These are phyloP conservation scores for Russula compacta DNA, from an alignment of 768 basidiomycete genomes.

Conservation along the genomic window DNA sequence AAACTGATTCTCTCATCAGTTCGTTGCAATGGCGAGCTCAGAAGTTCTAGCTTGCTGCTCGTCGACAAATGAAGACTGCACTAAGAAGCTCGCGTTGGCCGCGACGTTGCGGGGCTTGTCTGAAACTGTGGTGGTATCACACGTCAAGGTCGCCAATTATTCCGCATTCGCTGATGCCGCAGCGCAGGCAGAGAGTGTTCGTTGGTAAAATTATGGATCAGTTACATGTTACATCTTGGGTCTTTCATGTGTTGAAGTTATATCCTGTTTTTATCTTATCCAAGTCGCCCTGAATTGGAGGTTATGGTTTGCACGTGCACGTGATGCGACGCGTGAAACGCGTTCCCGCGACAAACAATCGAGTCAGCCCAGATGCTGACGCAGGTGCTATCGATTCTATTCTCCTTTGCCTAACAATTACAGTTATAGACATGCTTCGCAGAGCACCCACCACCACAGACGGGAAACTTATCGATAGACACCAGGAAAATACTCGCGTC, in stretches of 20 bases:
- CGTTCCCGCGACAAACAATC: not conserved
- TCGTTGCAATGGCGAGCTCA: slow-evolving; percentile 15
- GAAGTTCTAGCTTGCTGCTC: slow-evolving; percentile 18
- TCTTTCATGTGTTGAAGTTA: not conserved
- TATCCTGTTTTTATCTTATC: not conserved
- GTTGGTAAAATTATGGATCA: slow-evolving; percentile 27
- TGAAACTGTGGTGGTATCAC: slow-evolving; percentile 18
- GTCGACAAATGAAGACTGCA: slow-evolving; percentile 11
- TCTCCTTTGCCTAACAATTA: not conserved
- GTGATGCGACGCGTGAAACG: slow-evolving; percentile 2
- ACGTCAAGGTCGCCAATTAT: slow-evolving; percentile 15
- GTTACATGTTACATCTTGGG: not conserved
- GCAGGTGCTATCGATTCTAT: no score
- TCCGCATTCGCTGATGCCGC: slow-evolving; percentile 18
- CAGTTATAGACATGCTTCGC: slow-evolving; percentile 45
- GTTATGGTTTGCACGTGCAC: slow-evolving; percentile 1
- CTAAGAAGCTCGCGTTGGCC: slow-evolving; percentile 13
- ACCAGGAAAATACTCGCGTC: slow-evolving; percentile 62
- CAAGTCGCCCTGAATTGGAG: not conserved
- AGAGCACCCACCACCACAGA: slow-evolving; percentile 62
- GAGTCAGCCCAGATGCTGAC: not conserved
- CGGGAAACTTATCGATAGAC: slow-evolving; percentile 56
- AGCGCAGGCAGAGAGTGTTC: slow-evolving; percentile 32
- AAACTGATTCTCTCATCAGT: slow-evolving; percentile 2
- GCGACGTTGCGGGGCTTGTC: slow-evolving; percentile 8